Conservation (phyloP, 2,329 filamentous ascomycete genomes). For the Ophiostoma quercus region DNA sequence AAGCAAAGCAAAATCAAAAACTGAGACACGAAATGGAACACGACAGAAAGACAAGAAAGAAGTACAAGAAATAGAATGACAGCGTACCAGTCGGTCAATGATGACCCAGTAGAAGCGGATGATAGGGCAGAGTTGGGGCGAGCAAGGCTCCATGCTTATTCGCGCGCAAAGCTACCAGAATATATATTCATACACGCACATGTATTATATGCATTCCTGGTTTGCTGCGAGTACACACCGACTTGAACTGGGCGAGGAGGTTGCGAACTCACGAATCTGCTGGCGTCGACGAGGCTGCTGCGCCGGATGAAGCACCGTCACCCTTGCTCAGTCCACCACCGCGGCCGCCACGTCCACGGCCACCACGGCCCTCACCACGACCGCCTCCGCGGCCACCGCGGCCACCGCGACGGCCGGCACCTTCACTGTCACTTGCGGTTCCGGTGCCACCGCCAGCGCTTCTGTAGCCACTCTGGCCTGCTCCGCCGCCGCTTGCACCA, state of each 20-base stretch:
- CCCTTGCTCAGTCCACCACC: slow-evolving; percentile 41
- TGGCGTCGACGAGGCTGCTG: slow-evolving; percentile 34
- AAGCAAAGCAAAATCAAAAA: not conserved
- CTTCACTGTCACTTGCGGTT: slow-evolving; percentile 65
- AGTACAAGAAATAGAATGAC: not conserved
- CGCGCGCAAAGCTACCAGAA: not conserved
- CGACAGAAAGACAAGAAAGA: not conserved
- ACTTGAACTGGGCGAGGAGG: not conserved
- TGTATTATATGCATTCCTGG: not conserved
- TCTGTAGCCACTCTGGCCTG: slow-evolving; percentile 67
- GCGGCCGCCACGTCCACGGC: slow-evolving; percentile 51
- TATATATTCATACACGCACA: not conserved
- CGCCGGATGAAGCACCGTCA: slow-evolving; percentile 51
- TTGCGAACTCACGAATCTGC: slow-evolving; percentile 28
- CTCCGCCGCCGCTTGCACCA: slow-evolving; percentile 45
- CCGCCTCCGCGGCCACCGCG: slow-evolving; percentile 46
- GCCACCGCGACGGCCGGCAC: slow-evolving; percentile 50
- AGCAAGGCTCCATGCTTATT: not conserved
- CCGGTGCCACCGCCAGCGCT: slow-evolving; percentile 77
- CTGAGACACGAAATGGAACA: not conserved
- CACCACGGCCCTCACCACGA: slow-evolving; percentile 52
- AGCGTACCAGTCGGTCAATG: not conserved
- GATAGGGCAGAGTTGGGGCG: not conserved
- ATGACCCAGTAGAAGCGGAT: not conserved
- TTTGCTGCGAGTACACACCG: not conserved